phyloP scores from a whole-genome alignment of 768 basidiomycete species.

The Podaxis sp. region DNA sequence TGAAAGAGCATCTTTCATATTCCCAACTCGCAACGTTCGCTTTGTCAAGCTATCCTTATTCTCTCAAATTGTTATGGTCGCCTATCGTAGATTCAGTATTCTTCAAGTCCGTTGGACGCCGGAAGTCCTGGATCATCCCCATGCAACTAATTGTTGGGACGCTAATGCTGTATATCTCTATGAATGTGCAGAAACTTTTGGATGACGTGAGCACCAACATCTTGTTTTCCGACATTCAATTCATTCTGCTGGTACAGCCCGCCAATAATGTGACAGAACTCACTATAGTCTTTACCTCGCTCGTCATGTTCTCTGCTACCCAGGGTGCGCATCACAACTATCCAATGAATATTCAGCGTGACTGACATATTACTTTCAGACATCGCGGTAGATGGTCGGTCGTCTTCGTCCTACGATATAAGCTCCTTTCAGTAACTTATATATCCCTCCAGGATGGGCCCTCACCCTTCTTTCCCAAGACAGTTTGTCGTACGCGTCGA shows the following conservation, averaged over 20 bases:
- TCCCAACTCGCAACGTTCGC: conserved; percentile 95
- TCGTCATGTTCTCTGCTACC: conserved; percentile 95
- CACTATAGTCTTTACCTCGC: conserved; percentile 80
- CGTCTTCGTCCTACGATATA: conserved; percentile 14
- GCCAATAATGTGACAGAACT: conserved; percentile 74
- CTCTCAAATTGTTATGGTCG: conserved; percentile 95
- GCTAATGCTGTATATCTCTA: conserved; percentile 76
- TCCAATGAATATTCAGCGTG: background rate
- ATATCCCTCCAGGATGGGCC: conserved; percentile 59
- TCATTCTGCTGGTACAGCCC: conserved; percentile 52
- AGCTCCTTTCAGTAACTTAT: background rate
- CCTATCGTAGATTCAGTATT: conserved; percentile 95
- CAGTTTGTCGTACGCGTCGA: conserved; percentile 94
- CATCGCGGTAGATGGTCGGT: conserved; percentile 93
- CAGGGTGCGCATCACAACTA: conserved; percentile 60
- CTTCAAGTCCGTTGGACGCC: conserved; percentile 77
- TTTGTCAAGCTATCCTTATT: conserved; percentile 92
- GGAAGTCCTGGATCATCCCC: conserved; percentile 99
- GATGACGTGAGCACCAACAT: conserved; percentile 56
- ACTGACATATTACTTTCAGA: conserved; percentile 45
- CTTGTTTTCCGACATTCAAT: conserved; percentile 7
- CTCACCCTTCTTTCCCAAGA: conserved; percentile 87
- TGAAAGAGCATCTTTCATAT: conserved; percentile 94
- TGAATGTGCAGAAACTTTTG: conserved; percentile 72
- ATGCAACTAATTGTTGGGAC: conserved; percentile 90